A percentile compares a stretch with the other conserved stretches of the same genome.
Evolutionary conservation across 345 rosid genomes (phyloP).

Genomic region (Populus ilicifolia): DNA sequence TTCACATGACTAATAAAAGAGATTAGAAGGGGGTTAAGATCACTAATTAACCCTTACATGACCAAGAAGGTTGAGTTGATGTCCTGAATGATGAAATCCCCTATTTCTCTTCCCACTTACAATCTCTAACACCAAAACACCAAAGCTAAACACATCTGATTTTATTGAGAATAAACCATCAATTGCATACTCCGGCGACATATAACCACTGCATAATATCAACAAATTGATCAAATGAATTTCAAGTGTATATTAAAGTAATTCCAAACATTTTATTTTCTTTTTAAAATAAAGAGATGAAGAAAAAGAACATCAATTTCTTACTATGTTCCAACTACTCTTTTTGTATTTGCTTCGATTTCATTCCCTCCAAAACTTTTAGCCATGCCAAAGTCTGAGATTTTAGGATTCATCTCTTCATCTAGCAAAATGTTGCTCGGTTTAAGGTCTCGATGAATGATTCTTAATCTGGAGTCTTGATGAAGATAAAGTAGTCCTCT

Average conservation of each 20-base stretch:
- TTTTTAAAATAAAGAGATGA: not conserved
- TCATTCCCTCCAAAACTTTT: not conserved
- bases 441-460: slow-evolving; percentile 3
- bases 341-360: not conserved
- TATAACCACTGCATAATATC: not conserved
- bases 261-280: not conserved
- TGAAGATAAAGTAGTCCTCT: not conserved
- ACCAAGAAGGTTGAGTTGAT: slow-evolving; percentile 5
- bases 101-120: not conserved
- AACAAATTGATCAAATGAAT: not conserved
- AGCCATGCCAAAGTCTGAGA: slow-evolving; percentile 5
- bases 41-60: not conserved
- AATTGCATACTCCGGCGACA: slow-evolving; percentile 1
- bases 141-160: slow-evolving; percentile 7
- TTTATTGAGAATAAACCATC: not conserved
- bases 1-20: not conserved
- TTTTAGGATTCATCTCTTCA: not conserved
- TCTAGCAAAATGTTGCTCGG: slow-evolving; percentile 4
- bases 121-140: slow-evolving; percentile 1
- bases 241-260: not conserved
- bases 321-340: slow-evolving; percentile 5
- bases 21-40: not conserved
- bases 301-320: not conserved
- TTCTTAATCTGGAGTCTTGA: slow-evolving; percentile 1
- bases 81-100: not conserved